phyloP scores from a whole-genome alignment of 441 rosid species.

The Corymbia citriodora region DNA sequence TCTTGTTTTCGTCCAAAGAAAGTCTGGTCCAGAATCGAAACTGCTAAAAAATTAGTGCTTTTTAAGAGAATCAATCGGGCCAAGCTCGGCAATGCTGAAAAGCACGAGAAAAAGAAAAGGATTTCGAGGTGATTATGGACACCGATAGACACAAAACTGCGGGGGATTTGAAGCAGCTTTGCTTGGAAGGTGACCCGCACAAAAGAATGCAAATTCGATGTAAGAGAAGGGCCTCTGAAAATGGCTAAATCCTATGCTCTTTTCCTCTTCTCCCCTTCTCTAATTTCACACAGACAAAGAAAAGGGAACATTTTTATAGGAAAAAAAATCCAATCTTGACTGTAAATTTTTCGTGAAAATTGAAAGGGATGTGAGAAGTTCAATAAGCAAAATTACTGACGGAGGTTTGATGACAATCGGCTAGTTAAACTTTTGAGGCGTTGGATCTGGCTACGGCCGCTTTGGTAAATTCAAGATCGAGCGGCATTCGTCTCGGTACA shows the following conservation, averaged over 20 bases:
- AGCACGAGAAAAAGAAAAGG: accelerated
- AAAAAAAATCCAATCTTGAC: no score
- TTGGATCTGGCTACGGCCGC: slow-evolving; percentile 60
- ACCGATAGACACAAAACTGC: slow-evolving; percentile 21
- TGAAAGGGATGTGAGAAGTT: slow-evolving; percentile 36
- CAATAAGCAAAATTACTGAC: slow-evolving; percentile 74
- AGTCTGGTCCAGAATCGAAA: neutral
- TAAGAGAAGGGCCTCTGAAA: slow-evolving; percentile 20
- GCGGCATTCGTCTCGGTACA: slow-evolving; percentile 47
- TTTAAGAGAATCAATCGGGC: accelerated
- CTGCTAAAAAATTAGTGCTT: neutral
- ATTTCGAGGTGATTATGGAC: slow-evolving; percentile 1
- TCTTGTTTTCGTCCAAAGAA: neutral
- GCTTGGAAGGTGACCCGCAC: slow-evolving; percentile 25
- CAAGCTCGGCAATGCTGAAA: neutral
- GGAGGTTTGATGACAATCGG: slow-evolving; percentile 43
- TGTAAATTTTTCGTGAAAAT: neutral
- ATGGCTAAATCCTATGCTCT: slow-evolving; percentile 20
- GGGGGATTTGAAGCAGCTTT: slow-evolving; percentile 9
- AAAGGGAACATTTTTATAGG: accelerated
- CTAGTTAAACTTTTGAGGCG: slow-evolving; percentile 41
- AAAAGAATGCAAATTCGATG: neutral
- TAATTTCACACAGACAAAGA: no score
- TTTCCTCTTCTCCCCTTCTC: slow-evolving; percentile 31
- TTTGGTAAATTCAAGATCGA: slow-evolving; percentile 43